Base-by-base conservation (phyloP, 352 stramenopile genomes). In the Pythium guiyangense region DNA sequence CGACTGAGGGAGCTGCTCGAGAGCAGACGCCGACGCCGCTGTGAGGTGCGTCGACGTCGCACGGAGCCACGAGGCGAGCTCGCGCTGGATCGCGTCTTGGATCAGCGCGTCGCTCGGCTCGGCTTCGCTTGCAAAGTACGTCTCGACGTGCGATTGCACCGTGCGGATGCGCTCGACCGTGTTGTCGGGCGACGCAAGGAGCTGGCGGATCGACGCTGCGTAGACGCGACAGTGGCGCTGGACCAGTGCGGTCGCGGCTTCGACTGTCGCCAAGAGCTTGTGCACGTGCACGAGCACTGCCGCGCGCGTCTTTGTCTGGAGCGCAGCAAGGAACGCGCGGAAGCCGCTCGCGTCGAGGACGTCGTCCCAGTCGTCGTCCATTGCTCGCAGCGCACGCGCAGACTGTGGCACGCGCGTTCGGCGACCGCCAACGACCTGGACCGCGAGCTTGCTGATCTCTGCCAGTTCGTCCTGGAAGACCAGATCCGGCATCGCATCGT, bases 291-390 rank as follows among this genome's bases (percentile, higher is more conserved):
- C 20, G 12, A 51, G 18, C 4, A 34, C 31, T 8, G 46, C 17
- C 11, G n/a, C 46, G 22, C 31, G 12, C 18, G 25, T n/a, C 46
- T 51, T 51, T 25, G 46, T 18, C 20, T 51, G 46, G 11, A 51
- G 9, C 22, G 31, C 26, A 15, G 11, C 14, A 4, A 37, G 22
- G 22, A 51, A 2, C 10, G 17, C 20, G 15, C 15, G 9, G 46
- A 51, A 51, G 6, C 46, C 46, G 25, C 46, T 51, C 15, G n/a
- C 20, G 26, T 37, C 22, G 10, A 37, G 31, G 22, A 51, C 46
- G 2, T 31, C 46, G 46, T 35, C 46, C 46, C 46, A 51, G 22
- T 51, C 46, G n/a, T n/a, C n/a, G 26, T 51, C 46, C 15, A 22
- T 17, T 10, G 22, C 25, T 4, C 6, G n/a, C 25, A 51, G 31